Evolutionary conservation across 2,329 filamentous ascomycete species (phyloP), one percentile per base, ranked within the genome.

Genomic region (Teratosphaeria destructans): DNA sequence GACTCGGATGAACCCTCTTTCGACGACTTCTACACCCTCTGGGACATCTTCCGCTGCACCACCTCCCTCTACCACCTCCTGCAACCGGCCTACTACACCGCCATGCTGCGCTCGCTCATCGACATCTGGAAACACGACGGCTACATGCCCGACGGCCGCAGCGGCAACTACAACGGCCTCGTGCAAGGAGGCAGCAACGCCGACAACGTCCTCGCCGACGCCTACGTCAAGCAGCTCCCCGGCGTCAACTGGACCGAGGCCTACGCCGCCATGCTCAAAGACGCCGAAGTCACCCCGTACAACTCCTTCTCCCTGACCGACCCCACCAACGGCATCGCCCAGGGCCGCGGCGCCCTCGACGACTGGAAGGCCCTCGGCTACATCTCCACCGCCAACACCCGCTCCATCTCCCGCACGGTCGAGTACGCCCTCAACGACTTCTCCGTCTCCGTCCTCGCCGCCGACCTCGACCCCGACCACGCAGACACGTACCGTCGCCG

Each of bases 21-120:
- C 66, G 83, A 87, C 60, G 86, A 89, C 60, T 82, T 86, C 16
- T 88, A 87, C 67, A 89, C 86, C 0, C 79, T 86, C 26, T 89
- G 87, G 86, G 74, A 78, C 63, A 71, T 78, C 67, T 86, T 88
- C 70, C 82, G 86, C 26, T 88, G 84, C 68, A 81, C 82, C 0
- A 87, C 83, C 0, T 73, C 85, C 0, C 75, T 89, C 0, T 79
- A 86, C 62, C 86, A 89, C 35, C 77, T 90, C 23, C 71, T 89
- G 0, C 81, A 87, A 59, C 86, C 86, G 0, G 70, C 67, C 0
- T 79, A 81, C 12, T 85, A 88, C 66, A 82, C 85, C 67, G 85
- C 86, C 66, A 81, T 85, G 62, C 79, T 89, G 55, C 79, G 86
- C 7, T 85, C 85, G 0, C 74, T 88, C 56, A 82, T 90, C 58